These are phyloP conservation scores for Maudiozyma saulgeensis DNA, from an alignment of 805 yeast genomes.

Conservation along the genomic window DNA sequence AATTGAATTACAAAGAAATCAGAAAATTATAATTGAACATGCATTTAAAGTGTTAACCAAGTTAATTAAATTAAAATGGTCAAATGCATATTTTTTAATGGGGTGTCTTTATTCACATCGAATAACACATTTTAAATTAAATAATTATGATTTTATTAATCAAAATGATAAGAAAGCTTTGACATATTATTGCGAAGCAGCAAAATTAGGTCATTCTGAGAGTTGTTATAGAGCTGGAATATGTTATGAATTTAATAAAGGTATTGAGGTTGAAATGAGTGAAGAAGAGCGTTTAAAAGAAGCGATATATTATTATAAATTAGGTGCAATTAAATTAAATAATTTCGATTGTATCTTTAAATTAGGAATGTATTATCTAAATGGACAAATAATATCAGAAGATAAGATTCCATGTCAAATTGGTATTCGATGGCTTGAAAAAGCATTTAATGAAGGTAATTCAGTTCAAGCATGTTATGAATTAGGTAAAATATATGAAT, in stretches of 20 bases:
- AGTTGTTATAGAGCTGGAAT: constrained; percentile 65
- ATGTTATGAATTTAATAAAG: constrained; percentile 44
- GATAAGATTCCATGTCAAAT: constrained; percentile 25
- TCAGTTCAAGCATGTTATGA: constrained; percentile 51
- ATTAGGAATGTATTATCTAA: constrained; percentile 53
- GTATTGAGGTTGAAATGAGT: constrained; percentile 32
- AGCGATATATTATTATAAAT: constrained; percentile 45
- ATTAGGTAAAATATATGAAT: constrained; percentile 46
- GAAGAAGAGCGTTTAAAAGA: constrained; percentile 22
- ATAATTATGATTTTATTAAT: constrained; percentile 27
- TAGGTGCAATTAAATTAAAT: constrained; percentile 54
- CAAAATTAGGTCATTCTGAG: constrained; percentile 45
- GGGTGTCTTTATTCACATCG: constrained; percentile 52
- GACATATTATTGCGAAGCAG: constrained; percentile 50
- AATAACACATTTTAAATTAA: constrained; percentile 22
- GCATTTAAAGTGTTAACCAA: constrained; percentile 53
- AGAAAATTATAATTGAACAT: constrained; percentile 45
- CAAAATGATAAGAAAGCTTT: constrained; percentile 53
- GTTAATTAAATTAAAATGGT: constrained; percentile 39
- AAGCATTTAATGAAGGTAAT: constrained; percentile 32
- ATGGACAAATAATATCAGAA: constrained; percentile 10
- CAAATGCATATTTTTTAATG: constrained; percentile 47
- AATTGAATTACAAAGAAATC: constrained; percentile 41
- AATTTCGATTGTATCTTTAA: constrained; percentile 60
- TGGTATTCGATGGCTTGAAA: constrained; percentile 43